phyloP scores from a whole-genome alignment of 148 eudicot genomes.

The Salicornia ramosissima region DNA sequence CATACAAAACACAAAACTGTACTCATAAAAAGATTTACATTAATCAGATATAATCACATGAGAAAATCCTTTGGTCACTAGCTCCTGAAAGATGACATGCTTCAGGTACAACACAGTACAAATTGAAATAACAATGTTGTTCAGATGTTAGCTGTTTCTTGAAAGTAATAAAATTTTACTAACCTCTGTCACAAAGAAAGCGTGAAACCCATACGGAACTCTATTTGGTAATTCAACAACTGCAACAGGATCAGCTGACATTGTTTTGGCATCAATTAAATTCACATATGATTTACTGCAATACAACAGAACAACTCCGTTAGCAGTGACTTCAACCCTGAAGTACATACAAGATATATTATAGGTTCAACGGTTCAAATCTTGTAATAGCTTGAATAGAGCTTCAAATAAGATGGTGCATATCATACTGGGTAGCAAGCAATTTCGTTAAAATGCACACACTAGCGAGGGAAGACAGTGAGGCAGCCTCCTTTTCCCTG shows the following conservation, averaged over 20 bases:
- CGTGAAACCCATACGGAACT: slow-evolving; percentile 97
- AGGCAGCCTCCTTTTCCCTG: background rate
- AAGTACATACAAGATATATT: background rate
- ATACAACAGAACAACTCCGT: background rate
- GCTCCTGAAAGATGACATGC: background rate
- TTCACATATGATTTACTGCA: slow-evolving; percentile 77
- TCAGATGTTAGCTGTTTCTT: too few species aligned
- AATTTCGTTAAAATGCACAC: too few species aligned
- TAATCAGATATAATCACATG: too few species aligned
- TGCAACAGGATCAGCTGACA: slow-evolving; percentile 92
- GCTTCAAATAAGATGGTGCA: background rate
- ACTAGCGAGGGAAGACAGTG: too few species aligned
- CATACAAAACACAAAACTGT: background rate
- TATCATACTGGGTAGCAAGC: background rate
- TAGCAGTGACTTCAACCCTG: background rate
- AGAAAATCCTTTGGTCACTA: background rate
- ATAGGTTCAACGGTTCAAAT: background rate
- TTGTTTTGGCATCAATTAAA: slow-evolving; percentile 88
- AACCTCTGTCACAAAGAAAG: slow-evolving; percentile 92
- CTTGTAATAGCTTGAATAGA: background rate
- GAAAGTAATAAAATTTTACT: slow-evolving; percentile 19
- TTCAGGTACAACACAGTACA: background rate
- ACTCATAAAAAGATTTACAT: too few species aligned
- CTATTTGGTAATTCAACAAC: slow-evolving; percentile 76
- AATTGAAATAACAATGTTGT: too few species aligned